Conservation (phyloP, 768 basidiomycete species). For the Trichaptum fuscoviolaceum region DNA sequence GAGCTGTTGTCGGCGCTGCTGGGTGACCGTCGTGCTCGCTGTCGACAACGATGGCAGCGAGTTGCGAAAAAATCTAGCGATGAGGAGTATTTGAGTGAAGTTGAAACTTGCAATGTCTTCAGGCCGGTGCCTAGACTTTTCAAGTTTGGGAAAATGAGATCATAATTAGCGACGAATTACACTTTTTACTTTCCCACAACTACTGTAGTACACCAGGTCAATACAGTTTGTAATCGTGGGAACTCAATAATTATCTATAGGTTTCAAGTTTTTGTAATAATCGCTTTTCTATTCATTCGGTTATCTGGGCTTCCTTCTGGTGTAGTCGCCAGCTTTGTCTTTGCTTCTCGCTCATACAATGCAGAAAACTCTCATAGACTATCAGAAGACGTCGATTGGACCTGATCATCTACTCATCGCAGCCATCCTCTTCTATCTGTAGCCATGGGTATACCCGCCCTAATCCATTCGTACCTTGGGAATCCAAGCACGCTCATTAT, state of each 20-base stretch:
- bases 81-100: too few relatives aligned
- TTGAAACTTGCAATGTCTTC: too few relatives aligned
- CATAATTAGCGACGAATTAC: not conserved
- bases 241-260: not conserved
- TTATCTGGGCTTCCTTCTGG: not conserved
- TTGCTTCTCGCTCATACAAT: not conserved
- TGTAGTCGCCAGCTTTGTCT: not conserved
- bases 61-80: not conserved
- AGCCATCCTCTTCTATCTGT: not conserved
- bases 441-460: not conserved
- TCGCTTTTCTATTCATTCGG: not conserved
- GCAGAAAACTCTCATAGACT: not conserved
- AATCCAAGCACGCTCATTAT: not conserved
- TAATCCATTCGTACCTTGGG: not conserved
- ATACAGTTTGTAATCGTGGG: not conserved
- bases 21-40: not conserved
- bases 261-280: not conserved
- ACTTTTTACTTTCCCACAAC: not conserved
- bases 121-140: not conserved
- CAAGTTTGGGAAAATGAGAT: not conserved
- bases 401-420: not conserved
- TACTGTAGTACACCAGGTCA: not conserved
- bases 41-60: not conserved
- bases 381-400: not conserved
- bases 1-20: not conserved